Evolutionary conservation across 2,329 filamentous ascomycete species (phyloP).

Genomic region (Colletotrichum limetticola): DNA sequence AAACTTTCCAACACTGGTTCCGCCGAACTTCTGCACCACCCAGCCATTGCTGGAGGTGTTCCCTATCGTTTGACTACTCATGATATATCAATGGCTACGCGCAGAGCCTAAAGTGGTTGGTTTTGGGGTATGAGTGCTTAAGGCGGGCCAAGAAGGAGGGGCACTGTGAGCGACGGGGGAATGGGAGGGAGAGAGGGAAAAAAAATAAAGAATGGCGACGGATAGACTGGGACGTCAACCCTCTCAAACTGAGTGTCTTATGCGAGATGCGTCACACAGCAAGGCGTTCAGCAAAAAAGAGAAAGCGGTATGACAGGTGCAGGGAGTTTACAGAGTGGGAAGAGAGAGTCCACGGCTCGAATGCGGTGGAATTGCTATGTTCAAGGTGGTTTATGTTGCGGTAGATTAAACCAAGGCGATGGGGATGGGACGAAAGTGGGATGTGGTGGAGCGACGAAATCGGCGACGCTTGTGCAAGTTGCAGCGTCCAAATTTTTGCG

Average conservation of each 20-base stretch:
- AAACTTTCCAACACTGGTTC: conserved; percentile 96
- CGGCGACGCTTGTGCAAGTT: conserved; percentile 30
- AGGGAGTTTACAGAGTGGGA: not conserved
- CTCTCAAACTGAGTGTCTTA: not conserved
- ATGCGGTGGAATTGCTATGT: conserved; percentile 3
- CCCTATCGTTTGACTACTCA: conserved; percentile 34
- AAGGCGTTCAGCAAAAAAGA: not conserved
- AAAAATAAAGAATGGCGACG: conserved; percentile 26
- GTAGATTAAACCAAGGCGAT: conserved; percentile 17
- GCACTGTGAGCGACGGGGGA: conserved; percentile 24
- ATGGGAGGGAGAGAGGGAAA: not conserved
- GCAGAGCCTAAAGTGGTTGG: not conserved
- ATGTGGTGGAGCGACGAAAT: conserved; percentile 35
- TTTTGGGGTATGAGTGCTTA: not conserved
- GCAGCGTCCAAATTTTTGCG: conserved; percentile 30
- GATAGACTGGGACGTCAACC: conserved; percentile 23
- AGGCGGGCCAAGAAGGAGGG: conserved; percentile 12
- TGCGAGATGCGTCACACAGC: not conserved
- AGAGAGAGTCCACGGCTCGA: conserved; percentile 1
- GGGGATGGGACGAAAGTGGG: conserved; percentile 33
- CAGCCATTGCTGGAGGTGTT: conserved; percentile 65
- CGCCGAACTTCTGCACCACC: conserved; percentile 95
- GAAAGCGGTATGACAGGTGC: not conserved
- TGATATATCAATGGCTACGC: conserved; percentile 19
- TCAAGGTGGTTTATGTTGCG: conserved; percentile 5